Base-by-base conservation (phyloP, 2,329 filamentous ascomycete species). In the Trichophyton verrucosum region DNA sequence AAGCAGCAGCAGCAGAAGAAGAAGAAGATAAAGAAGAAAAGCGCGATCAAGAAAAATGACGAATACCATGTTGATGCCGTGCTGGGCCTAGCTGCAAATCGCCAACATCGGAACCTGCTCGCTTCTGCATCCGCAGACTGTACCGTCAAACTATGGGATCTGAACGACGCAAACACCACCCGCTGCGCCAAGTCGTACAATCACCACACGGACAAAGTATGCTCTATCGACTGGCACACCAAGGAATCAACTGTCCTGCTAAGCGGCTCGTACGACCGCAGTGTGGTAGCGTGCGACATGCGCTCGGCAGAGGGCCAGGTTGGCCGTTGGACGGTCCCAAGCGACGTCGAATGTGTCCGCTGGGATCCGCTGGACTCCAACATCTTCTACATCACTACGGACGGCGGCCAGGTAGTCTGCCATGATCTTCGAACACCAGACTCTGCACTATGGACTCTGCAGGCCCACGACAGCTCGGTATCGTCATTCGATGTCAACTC, bases 121-220 rank as follows among this genome's bases (percentile, higher is more conserved):
- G 94, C 94, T 11, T 97, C 92, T 0, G 90, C 89, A 1, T 99
- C 94, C 0, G 94, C 94, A 20, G 94, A 99, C 78, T 91, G 91
- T 77, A 99, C 94, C 2, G 86, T 97, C 70, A 99, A 99, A 79
- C 82, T 99, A 20, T 99, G 94, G 94, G 94, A 99, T 73, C 79
- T 99, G 64, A 89, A 91, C 77, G 96, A 90, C 2, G 83, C 88
- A 64, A 89, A 91, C 77, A 96, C 90, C 2, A 83, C 88, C 63
- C 91, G 86, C 74, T 96, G 91, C 75, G 94, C 94, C 68, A 94
- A 96, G 77, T 96, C 91, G 51, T 99, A 99, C 80, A 82, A 84
- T 15, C 89, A 95, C 76, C 94, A 99, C 77, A 95, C 89, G 40
- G 94, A 96, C 80, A 99, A 99, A 78, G 91, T 97, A 66, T 99